A percentile compares a stretch with the other conserved stretches of the same genome.
phyloP scores from a whole-genome alignment of 2,329 filamentous ascomycete species.

The Eutypella sp. region DNA sequence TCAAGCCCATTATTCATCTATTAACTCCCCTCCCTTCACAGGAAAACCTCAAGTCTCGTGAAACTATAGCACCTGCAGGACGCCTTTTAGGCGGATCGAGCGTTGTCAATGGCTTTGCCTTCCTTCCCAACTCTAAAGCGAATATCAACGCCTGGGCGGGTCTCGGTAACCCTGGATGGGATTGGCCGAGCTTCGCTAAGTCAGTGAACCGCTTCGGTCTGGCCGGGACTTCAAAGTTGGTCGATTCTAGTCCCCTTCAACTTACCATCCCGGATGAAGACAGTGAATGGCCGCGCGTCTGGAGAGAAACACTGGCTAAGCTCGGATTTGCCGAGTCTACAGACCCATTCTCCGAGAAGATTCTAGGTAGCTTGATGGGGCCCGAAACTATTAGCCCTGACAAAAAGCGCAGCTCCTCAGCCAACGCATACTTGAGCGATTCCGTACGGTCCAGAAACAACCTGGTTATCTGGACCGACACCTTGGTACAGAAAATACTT shows the following conservation, averaged over 20 bases:
- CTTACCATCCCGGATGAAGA: conserved; percentile 4
- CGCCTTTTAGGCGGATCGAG: conserved; percentile 12
- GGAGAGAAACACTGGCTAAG: conserved; percentile 4
- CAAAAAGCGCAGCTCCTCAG: conserved; percentile 9
- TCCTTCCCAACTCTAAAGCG: conserved; percentile 5
- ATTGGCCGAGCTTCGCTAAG: conserved; percentile 9
- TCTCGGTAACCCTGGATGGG: conserved; percentile 14
- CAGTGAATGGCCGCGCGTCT: conserved; percentile 4
- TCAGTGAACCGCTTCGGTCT: conserved; percentile 1
- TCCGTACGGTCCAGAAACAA: neutral
- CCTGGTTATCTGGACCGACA: neutral
- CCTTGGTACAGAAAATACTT: neutral
- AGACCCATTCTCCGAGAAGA: conserved; percentile 6
- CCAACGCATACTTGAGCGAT: conserved; percentile 8
- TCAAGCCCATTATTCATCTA: neutral
- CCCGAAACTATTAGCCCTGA: conserved; percentile 8
- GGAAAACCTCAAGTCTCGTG: conserved; percentile 3
- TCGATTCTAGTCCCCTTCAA: conserved; percentile 2
- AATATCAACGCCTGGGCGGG: conserved; percentile 9
- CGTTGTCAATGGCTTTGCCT: conserved; percentile 8
- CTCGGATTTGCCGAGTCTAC: conserved; percentile 6
- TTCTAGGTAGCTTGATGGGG: conserved; percentile 2
- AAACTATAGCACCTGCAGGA: conserved; percentile 7
- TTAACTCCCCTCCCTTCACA: neutral
- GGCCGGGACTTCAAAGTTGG: neutral